A percentile compares a stretch with the other conserved stretches of the same genome.
Conservation (phyloP, 352 stramenopile genomes). For the Globisporangium carolinianum region DNA sequence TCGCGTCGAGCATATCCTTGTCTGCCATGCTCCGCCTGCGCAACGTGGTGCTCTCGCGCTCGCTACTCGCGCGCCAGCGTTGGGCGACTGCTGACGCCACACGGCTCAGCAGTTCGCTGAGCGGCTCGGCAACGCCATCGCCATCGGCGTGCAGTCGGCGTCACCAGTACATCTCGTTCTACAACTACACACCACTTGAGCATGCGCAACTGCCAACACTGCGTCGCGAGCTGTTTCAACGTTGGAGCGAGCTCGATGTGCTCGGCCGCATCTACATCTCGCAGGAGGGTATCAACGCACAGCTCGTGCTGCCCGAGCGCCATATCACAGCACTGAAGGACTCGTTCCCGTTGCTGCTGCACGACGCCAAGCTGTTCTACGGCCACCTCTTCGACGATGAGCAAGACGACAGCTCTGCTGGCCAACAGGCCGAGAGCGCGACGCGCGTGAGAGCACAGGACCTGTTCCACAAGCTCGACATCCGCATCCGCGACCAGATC, state of each 20-base stretch:
- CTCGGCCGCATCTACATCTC: conserved; percentile 89
- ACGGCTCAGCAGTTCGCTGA: not conserved
- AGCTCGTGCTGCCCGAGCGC: conserved; percentile 88
- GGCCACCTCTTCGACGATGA: conserved; percentile 1
- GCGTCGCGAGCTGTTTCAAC: conserved; percentile 20
- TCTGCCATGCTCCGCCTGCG: not conserved
- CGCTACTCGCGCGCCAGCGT: not conserved
- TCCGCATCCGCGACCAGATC: conserved; percentile 87
- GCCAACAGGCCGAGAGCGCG: not conserved
- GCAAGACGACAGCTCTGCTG: not conserved
- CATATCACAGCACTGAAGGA: conserved; percentile 53
- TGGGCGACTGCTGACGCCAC: not conserved
- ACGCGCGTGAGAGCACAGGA: conserved; percentile 9
- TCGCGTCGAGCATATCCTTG: no score
- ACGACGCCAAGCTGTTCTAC: conserved; percentile 5
- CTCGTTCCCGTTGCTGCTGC: conserved; percentile 10
- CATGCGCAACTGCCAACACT: conserved; percentile 23
- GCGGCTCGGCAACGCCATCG: not conserved
- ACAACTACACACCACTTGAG: conserved; percentile 35
- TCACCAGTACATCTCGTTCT: conserved; percentile 37
- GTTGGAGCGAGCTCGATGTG: conserved; percentile 43
- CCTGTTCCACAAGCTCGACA: conserved; percentile 77
- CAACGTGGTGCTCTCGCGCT: not conserved
- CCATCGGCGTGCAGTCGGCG: not conserved
- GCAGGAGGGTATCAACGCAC: conserved; percentile 91